Conservation (phyloP, 1,139 yeast species). For the Hemisphaericaspora subhashii region DNA sequence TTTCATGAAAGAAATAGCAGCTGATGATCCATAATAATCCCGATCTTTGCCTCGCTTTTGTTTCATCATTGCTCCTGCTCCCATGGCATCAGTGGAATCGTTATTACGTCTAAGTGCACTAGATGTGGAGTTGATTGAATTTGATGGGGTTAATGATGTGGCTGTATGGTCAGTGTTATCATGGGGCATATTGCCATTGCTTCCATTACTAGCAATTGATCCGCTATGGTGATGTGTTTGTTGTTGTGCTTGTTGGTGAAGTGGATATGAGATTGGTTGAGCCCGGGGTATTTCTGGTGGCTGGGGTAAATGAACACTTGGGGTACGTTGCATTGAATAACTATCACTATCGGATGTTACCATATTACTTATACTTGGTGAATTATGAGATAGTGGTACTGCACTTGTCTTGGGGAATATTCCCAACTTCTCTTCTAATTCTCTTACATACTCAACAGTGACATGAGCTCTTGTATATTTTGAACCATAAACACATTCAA, state of each 20-base stretch:
- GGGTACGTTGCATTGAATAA: neutral
- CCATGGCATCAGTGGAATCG: conserved; percentile 11
- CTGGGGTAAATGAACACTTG: conserved; percentile 4
- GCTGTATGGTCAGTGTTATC: neutral
- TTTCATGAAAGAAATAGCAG: conserved; percentile 12
- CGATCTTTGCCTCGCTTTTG: conserved; percentile 5
- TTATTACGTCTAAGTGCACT: conserved; percentile 2
- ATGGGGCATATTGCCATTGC: neutral
- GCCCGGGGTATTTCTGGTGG: conserved; percentile 2
- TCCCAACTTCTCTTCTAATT: conserved; percentile 7
- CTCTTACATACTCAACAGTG: conserved; percentile 9
- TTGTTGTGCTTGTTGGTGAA: too few species aligned
- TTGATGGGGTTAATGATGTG: conserved; percentile 2
- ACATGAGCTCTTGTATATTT: conserved; percentile 8
- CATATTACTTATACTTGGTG: conserved; percentile 6
- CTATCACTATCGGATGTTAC: conserved; percentile 2
- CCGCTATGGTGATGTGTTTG: conserved; percentile 1
- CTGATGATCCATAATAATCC: conserved; percentile 11
- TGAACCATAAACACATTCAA: conserved; percentile 10
- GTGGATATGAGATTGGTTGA: conserved; percentile 2
- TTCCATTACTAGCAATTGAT: neutral
- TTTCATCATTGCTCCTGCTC: conserved; percentile 7
- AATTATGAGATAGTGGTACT: neutral
- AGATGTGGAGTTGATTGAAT: conserved; percentile 3
- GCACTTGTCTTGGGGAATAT: neutral